phyloP scores from a whole-genome alignment of 768 basidiomycete genomes.

The Rhizopogon roseolus region DNA sequence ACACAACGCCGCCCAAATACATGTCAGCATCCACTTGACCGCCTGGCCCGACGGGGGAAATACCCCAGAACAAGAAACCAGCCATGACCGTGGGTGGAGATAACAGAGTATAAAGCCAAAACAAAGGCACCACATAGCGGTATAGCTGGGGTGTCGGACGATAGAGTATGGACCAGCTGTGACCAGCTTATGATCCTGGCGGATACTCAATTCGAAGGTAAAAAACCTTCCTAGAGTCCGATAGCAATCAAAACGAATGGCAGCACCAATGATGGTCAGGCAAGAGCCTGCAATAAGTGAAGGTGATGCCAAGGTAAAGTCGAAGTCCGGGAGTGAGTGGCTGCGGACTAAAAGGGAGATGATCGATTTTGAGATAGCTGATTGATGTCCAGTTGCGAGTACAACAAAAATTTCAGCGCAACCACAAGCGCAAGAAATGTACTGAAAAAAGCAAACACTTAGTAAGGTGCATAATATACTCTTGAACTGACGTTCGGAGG shows the following conservation, averaged over 20 bases:
- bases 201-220: no score
- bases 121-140: slow-evolving; percentile 2
- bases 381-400: neutral
- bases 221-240: no score
- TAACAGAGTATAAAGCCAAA: slow-evolving; percentile 1
- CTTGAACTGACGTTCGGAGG: neutral
- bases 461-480: neutral
- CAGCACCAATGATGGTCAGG: no score
- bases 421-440: no score
- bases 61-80: slow-evolving; percentile 2
- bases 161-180: slow-evolving; percentile 31
- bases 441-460: neutral
- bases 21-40: no score
- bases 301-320: no score
- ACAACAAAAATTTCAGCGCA: neutral
- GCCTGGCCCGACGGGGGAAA: neutral
- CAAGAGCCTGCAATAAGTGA: no score
- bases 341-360: neutral
- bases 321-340: no score
- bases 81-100: slow-evolving; percentile 1
- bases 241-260: no score
- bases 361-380: neutral
- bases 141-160: slow-evolving; percentile 34
- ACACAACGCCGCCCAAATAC: no score
- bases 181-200: slow-evolving; percentile 33